These are phyloP conservation scores for Penicillium sp. DNA, from an alignment of 2,329 filamentous ascomycete genomes.

Conservation along the genomic window DNA sequence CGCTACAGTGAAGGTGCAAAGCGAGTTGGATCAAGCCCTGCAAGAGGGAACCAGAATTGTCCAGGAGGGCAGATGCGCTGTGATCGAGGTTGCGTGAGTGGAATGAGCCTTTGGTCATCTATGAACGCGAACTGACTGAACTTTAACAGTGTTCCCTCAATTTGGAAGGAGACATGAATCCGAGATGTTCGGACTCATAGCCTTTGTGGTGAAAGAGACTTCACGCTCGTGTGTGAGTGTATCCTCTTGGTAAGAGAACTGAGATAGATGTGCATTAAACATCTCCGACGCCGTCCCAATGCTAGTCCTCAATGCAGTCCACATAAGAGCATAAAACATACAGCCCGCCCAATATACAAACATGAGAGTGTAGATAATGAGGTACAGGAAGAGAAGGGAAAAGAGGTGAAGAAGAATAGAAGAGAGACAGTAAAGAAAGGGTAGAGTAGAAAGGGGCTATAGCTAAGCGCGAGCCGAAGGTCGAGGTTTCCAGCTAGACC, in stretches of 20 bases:
- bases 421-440: constrained; percentile 15
- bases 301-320: constrained; percentile 20
- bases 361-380: constrained; percentile 14
- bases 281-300: constrained; percentile 36
- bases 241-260: background rate
- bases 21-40: constrained; percentile 55
- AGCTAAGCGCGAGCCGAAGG: constrained; percentile 33
- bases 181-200: background rate
- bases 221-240: background rate
- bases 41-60: constrained; percentile 59
- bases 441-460: constrained; percentile 4
- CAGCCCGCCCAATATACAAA: constrained; percentile 17
- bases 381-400: constrained; percentile 22
- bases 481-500: constrained; percentile 40
- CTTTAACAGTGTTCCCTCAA: constrained; percentile 19
- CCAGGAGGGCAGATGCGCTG: constrained; percentile 55
- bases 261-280: constrained; percentile 1
- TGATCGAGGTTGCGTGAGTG: constrained; percentile 53
- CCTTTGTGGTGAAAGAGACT: background rate
- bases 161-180: constrained; percentile 19
- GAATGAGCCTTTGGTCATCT: background rate
- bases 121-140: background rate
- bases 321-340: constrained; percentile 17
- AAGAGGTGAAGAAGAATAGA: background rate
- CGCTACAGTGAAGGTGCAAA: constrained; percentile 56